These are phyloP conservation scores for Cladophialophora exuberans DNA, from an alignment of 2,329 filamentous ascomycete species.

Conservation along the genomic window DNA sequence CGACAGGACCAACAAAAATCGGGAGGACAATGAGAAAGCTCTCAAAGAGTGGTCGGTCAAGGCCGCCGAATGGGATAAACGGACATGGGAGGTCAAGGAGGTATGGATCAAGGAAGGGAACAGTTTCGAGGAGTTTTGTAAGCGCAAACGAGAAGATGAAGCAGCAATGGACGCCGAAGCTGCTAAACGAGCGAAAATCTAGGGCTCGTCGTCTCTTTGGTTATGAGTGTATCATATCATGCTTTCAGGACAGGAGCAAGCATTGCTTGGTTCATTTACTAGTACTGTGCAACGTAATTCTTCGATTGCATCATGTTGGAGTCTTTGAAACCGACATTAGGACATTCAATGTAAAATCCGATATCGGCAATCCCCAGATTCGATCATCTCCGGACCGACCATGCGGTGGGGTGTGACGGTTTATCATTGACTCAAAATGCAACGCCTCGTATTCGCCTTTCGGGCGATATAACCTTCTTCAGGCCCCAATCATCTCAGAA, in stretches of 20 bases:
- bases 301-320: neutral
- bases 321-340: too few species aligned
- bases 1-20: constrained; percentile 72
- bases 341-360: neutral
- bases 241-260: neutral
- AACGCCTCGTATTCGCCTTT: neutral
- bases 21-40: constrained; percentile 66
- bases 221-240: neutral
- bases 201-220: neutral
- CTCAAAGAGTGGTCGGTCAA: constrained; percentile 72
- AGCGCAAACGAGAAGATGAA: constrained; percentile 30
- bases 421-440: neutral
- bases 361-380: constrained; percentile 13
- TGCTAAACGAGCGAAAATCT: constrained; percentile 29
- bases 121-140: constrained; percentile 35
- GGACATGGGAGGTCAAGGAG: constrained; percentile 43
- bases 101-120: constrained; percentile 41
- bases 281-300: too few species aligned
- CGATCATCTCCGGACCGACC: too few species aligned
- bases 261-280: too few species aligned
- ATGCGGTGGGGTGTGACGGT: neutral
- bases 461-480: too few species aligned
- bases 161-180: constrained; percentile 28
- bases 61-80: constrained; percentile 56
- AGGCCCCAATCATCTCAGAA: too few species aligned